Percentiles rank a stretch among this genome's conserved stretches.
Conservation (phyloP, 1,139 yeast species). For the Eremothecium coryli region DNA sequence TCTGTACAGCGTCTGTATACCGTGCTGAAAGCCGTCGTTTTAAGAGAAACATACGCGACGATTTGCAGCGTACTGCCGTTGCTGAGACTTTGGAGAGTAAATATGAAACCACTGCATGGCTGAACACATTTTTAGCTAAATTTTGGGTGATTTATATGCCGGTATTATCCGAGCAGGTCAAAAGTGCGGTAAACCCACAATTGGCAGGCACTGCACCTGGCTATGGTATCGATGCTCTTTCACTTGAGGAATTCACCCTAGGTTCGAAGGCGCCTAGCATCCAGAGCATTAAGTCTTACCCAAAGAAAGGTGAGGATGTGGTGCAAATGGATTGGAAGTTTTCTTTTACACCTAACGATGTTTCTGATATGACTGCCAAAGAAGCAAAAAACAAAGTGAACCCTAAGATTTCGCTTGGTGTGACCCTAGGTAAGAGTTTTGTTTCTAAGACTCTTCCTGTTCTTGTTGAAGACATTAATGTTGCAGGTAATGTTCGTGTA, state of each 20-base stretch:
- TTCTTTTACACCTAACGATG: conserved; percentile 70
- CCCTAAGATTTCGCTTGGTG: conserved; percentile 73
- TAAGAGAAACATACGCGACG: conserved; percentile 63
- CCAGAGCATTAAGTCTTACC: conserved; percentile 59
- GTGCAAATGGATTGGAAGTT: conserved; percentile 81
- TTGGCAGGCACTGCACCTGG: conserved; percentile 72
- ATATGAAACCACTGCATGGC: conserved; percentile 71
- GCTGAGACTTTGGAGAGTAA: conserved; percentile 51
- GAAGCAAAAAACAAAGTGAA: conserved; percentile 61
- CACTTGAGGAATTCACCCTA: conserved; percentile 66
- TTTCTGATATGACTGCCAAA: conserved; percentile 70
- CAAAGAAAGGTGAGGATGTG: conserved; percentile 53
- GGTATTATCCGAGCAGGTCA: conserved; percentile 66
- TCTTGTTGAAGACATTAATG: conserved; percentile 69
- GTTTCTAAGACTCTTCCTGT: conserved; percentile 67
- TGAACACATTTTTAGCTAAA: conserved; percentile 63
- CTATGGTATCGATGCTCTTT: conserved; percentile 63
- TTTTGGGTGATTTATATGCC: conserved; percentile 88
- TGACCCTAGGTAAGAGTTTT: conserved; percentile 69
- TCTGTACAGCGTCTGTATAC: conserved; percentile 58
- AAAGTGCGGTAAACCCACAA: conserved; percentile 54
- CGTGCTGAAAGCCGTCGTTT: conserved; percentile 64
- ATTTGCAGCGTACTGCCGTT: conserved; percentile 53
- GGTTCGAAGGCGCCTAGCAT: conserved; percentile 75
- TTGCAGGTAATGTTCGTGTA: conserved; percentile 62